Base-by-base conservation (phyloP, 2,329 filamentous ascomycete genomes). In the Cladosporium phlei region DNA sequence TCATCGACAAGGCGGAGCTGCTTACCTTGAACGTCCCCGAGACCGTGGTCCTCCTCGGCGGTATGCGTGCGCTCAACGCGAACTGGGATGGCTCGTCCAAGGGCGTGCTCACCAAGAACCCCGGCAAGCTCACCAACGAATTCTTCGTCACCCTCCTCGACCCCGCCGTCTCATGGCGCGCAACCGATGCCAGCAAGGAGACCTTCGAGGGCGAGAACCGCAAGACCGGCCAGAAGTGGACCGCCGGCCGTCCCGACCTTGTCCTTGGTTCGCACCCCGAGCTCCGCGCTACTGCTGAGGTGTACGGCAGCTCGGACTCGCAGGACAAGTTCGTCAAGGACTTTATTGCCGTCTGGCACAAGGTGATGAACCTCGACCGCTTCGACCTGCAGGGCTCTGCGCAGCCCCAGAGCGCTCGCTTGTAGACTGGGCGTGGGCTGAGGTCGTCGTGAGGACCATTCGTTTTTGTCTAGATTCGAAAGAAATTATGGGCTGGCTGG, bases 141-240 rank as follows among this genome's bases (percentile, higher is more conserved):
- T 90, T 88, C 76, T 90, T 90, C 61, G 77, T 86, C 66, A 88
- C 89, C 70, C 73, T 90, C 2, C 77, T 90, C 19, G 84, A 88
- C 59, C 78, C 75, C 58, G 70, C 67, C 65, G 85, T 77, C 5
- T 71, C 68, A 17, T 89, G 86, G 86, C 80, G 79, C 69, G 59
- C 76, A 0, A 68, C 68, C 29, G 69, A 70, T 48, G 55, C 57
- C n/a, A 68, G 66, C 45, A 62, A 68, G 25, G 83, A 88, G 57
- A 46, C 74, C 40, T 88, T 77, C 65, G 76, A 80, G 51, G 85
- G 82, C 27, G 59, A 68, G 11, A 82, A 87, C 69, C 80, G 79
- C 64, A 81, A 81, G 71, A 77, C 75, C 12, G 82, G 82, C 43
- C 59, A 70, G 38, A 86, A 82, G 71, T 88, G 82, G 80, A 80